Evolutionary conservation across 768 basidiomycete species (phyloP).

Genomic region (Hygrophoropsis aurantiaca): DNA sequence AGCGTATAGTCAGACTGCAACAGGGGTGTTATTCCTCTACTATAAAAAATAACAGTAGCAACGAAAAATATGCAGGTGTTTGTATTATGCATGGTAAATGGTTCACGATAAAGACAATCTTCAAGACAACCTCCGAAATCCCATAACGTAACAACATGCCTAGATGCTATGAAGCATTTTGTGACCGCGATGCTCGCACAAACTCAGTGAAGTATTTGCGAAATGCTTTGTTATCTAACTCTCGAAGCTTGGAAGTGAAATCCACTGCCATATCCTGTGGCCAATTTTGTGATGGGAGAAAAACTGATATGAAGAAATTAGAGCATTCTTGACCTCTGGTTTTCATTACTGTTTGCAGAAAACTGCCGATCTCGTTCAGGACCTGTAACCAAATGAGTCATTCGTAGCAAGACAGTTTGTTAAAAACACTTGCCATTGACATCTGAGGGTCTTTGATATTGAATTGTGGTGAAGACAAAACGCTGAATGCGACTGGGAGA

Average conservation of each 20-base stretch:
- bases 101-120: too few relatives aligned
- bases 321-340: conserved; percentile 81
- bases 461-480: conserved; percentile 76
- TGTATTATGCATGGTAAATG: too few relatives aligned
- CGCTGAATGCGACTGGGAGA: conserved; percentile 78
- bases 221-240: conserved; percentile 73
- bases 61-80: not conserved
- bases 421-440: conserved; percentile 58
- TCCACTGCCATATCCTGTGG: conserved; percentile 75
- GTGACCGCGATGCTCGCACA: conserved; percentile 67
- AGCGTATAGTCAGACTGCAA: not conserved
- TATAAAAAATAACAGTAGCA: not conserved
- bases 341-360: conserved; percentile 77
- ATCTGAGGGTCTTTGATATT: conserved; percentile 89
- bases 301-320: conserved; percentile 73
- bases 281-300: conserved; percentile 88
- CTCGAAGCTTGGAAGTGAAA: conserved; percentile 73
- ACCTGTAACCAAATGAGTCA: conserved; percentile 53
- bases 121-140: too few relatives aligned
- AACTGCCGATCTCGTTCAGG: conserved; percentile 82
- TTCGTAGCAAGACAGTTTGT: not conserved
- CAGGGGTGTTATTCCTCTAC: too few relatives aligned
- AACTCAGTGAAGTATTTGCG: conserved; percentile 87
- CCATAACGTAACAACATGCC: conserved; percentile 3
- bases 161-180: conserved; percentile 45